These are phyloP conservation scores for Neurospora sp. DNA, from an alignment of 495 filamentous ascomycete genomes.

Conservation along the genomic window DNA sequence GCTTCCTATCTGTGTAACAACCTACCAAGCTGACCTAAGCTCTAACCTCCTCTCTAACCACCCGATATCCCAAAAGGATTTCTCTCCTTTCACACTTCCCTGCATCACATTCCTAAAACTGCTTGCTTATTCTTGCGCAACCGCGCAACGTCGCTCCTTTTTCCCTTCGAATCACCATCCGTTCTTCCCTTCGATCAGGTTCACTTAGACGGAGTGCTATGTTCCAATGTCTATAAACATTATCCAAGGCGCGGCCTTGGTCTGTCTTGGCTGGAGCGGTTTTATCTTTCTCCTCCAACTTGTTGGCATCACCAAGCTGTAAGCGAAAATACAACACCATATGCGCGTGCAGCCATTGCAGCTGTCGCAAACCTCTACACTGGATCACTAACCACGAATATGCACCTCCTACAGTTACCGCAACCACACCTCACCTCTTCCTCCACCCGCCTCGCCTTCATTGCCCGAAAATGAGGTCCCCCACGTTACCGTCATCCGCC, in stretches of 20 bases:
- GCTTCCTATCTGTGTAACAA: background rate
- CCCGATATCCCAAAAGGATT: background rate
- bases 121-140: background rate
- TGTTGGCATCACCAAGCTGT: slow-evolving; percentile 45
- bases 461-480: slow-evolving; percentile 44
- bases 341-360: background rate
- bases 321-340: slow-evolving; percentile 8
- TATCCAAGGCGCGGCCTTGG: slow-evolving; percentile 31
- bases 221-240: slow-evolving; percentile 26
- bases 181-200: background rate
- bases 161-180: background rate
- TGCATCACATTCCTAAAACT: background rate
- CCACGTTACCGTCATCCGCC: slow-evolving; percentile 87
- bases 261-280: slow-evolving; percentile 39
- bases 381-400: slow-evolving; percentile 5
- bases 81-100: background rate
- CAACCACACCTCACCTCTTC: slow-evolving; percentile 36
- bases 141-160: background rate
- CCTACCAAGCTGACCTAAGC: background rate
- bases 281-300: slow-evolving; percentile 37
- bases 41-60: background rate
- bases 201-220: slow-evolving; percentile 10
- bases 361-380: background rate
- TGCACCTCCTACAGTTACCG: slow-evolving; percentile 30
- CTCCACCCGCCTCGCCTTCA: slow-evolving; percentile 32